Percentiles rank a stretch among this genome's conserved stretches.
phyloP scores from a whole-genome alignment of 768 basidiomycete genomes.

The Cyclocybe aegerita region DNA sequence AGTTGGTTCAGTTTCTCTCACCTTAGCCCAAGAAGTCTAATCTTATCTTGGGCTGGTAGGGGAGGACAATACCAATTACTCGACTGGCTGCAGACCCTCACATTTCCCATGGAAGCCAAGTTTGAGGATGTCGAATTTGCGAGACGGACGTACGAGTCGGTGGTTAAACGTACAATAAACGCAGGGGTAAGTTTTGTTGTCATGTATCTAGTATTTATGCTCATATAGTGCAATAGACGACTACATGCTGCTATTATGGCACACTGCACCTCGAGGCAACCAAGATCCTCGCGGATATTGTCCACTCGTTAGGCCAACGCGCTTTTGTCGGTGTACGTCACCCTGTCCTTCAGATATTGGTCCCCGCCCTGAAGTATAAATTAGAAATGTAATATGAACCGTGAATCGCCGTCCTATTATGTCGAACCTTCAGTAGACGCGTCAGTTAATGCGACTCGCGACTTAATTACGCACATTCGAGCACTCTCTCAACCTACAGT shows the following conservation, averaged over 20 bases:
- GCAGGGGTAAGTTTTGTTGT: slow-evolving; percentile 60
- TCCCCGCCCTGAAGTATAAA: slow-evolving; percentile 4
- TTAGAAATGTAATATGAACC: slow-evolving; percentile 91
- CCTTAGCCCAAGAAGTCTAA: background rate
- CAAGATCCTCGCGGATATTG: slow-evolving; percentile 76
- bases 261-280: slow-evolving; percentile 80
- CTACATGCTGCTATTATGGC: slow-evolving; percentile 91
- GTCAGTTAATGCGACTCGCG: slow-evolving; percentile 62
- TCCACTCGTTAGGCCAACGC: slow-evolving; percentile 67
- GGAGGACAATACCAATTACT: slow-evolving; percentile 87
- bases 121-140: slow-evolving; percentile 76
- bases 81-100: slow-evolving; percentile 82
- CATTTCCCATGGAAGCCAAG: slow-evolving; percentile 84
- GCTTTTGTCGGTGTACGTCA: slow-evolving; percentile 79
- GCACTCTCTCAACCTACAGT: slow-evolving; percentile 35
- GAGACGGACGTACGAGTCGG: slow-evolving; percentile 59
- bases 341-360: background rate
- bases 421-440: slow-evolving; percentile 56
- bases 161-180: slow-evolving; percentile 70
- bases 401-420: slow-evolving; percentile 67
- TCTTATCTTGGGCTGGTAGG: slow-evolving; percentile 32
- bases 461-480: slow-evolving; percentile 70
- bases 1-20: slow-evolving; percentile 15
- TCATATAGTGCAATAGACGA: slow-evolving; percentile 57
- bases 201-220: slow-evolving; percentile 4